These are phyloP conservation scores for Clarireedia monteithiana DNA, from an alignment of 2,329 filamentous ascomycete genomes.

Conservation along the genomic window DNA sequence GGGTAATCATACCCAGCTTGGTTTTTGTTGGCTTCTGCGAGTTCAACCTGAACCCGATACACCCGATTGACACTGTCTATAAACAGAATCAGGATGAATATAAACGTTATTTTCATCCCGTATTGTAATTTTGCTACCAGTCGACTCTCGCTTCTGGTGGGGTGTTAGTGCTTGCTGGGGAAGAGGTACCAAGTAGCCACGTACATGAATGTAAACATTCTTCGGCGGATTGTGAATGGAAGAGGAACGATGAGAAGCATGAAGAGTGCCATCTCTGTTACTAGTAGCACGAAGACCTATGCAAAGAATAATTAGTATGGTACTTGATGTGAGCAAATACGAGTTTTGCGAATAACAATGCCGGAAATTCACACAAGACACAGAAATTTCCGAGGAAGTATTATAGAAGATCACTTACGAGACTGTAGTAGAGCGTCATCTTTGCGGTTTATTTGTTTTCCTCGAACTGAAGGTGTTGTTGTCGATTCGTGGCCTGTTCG, in stretches of 20 bases:
- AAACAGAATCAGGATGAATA: constrained; percentile 98
- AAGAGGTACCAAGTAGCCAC: constrained; percentile 48
- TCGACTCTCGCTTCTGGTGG: constrained; percentile 29
- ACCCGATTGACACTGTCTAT: constrained; percentile 93
- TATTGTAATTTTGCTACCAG: constrained; percentile 89
- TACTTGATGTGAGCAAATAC: constrained; percentile 12
- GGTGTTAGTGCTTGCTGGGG: constrained; percentile 13
- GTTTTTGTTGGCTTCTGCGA: constrained; percentile 64
- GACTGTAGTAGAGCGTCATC: constrained; percentile 45
- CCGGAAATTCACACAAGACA: not conserved
- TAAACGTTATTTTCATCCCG: constrained; percentile 97
- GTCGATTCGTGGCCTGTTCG: constrained; percentile 19
- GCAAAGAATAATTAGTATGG: not conserved
- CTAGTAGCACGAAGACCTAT: constrained; percentile 75
- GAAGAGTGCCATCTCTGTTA: constrained; percentile 78
- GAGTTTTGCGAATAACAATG: not conserved
- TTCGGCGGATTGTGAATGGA: constrained; percentile 57
- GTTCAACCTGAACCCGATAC: constrained; percentile 90
- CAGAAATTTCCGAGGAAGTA: not conserved
- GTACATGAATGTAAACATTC: constrained; percentile 65
- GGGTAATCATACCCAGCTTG: constrained; percentile 22
- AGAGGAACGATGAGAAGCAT: constrained; percentile 76
- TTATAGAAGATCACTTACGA: constrained; percentile 32
- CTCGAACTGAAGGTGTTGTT: constrained; percentile 6
- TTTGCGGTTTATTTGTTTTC: constrained; percentile 22